These are phyloP conservation scores for Flagelloscypha sp. DNA, from an alignment of 768 basidiomycete species.

Conservation along the genomic window DNA sequence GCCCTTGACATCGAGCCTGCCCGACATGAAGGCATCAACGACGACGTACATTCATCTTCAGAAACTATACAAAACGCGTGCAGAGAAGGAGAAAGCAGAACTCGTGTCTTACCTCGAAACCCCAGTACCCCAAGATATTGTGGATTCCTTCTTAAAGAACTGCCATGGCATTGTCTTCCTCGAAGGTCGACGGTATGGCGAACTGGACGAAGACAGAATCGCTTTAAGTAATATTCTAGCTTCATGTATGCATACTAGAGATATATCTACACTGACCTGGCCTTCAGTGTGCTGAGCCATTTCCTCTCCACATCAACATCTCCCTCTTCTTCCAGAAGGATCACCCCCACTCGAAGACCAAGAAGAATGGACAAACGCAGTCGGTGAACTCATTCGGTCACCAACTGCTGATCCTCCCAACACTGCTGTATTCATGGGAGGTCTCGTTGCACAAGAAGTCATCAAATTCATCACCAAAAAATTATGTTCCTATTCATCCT, in stretches of 20 bases:
- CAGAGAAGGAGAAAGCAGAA: constrained; percentile 58
- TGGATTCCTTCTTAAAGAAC: constrained; percentile 76
- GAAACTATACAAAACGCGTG: constrained; percentile 71
- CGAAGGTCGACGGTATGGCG: constrained; percentile 54
- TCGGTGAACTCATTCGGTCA: constrained; percentile 78
- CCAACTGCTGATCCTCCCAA: constrained; percentile 86
- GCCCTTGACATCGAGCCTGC: constrained; percentile 79
- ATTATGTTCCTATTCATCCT: constrained; percentile 91
- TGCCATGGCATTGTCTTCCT: constrained; percentile 65
- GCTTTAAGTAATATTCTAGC: constrained; percentile 39
- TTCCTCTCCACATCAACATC: constrained; percentile 19
- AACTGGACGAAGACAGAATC: constrained; percentile 39
- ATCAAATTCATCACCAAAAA: constrained; percentile 97
- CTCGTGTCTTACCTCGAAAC: constrained; percentile 44
- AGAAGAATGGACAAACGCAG: constrained; percentile 43
- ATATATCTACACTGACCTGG: constrained; percentile 63
- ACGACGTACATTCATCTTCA: constrained; percentile 77
- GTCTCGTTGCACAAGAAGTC: constrained; percentile 89
- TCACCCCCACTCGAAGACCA: constrained; percentile 47
- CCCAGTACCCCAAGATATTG: constrained; percentile 39
- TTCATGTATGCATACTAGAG: constrained; percentile 37
- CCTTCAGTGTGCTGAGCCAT: constrained; percentile 52
- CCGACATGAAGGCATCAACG: constrained; percentile 95
- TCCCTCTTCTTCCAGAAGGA: constrained; percentile 38
- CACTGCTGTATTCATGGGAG: constrained; percentile 88